Conservation (phyloP, 192 early-diverging fungal species). For the Rhizoclosmatium globosum region DNA sequence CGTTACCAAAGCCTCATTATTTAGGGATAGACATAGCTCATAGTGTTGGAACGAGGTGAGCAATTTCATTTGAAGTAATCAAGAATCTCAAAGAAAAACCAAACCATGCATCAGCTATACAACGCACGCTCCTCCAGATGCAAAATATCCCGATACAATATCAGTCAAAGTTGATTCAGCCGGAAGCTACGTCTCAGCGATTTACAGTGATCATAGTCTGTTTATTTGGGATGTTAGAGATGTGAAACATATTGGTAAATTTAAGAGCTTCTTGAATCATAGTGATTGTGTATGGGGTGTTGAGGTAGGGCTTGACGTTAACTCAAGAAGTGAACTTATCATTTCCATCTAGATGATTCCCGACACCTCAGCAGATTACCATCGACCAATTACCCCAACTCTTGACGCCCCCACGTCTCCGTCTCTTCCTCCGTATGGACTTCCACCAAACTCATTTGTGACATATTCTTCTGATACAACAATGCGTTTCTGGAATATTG, state of each 20-base stretch:
- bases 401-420: slow-evolving; percentile 6
- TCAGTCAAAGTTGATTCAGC: slow-evolving; percentile 64
- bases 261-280: slow-evolving; percentile 72
- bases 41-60: slow-evolving; percentile 33
- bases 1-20: slow-evolving; percentile 75
- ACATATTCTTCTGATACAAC: slow-evolving; percentile 83
- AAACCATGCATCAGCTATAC: slow-evolving; percentile 10
- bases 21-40: slow-evolving; percentile 63
- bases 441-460: slow-evolving; percentile 70
- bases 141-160: slow-evolving; percentile 66
- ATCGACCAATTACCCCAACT: neutral
- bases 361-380: neutral
- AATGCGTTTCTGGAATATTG: slow-evolving; percentile 81
- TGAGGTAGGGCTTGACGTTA: slow-evolving; percentile 60
- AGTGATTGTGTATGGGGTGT: slow-evolving; percentile 85
- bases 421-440: slow-evolving; percentile 20
- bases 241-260: slow-evolving; percentile 59
- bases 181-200: slow-evolving; percentile 60
- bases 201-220: slow-evolving; percentile 79
- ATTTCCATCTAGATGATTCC: slow-evolving; percentile 51
- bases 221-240: slow-evolving; percentile 77
- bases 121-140: slow-evolving; percentile 37
- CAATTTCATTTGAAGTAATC: neutral
- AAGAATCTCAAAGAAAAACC: neutral
- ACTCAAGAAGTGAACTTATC: neutral